Conservation (phyloP, 305 asterid genomes). For the Solanum chacoense region DNA sequence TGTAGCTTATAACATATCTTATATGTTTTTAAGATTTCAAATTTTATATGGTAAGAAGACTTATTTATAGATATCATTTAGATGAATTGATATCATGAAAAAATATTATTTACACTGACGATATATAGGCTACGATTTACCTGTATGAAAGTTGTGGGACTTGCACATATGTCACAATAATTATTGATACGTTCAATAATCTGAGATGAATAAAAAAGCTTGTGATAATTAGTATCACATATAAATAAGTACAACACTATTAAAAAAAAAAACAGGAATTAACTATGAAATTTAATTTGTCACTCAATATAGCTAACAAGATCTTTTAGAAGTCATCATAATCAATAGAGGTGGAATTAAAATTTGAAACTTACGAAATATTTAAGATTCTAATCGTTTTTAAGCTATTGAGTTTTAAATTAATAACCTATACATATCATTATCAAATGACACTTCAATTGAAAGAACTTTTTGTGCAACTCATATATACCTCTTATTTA, state of each 20-base stretch:
- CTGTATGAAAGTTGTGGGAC: constrained; percentile 34
- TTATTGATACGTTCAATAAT: constrained; percentile 22
- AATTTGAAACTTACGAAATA: neutral
- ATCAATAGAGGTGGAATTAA: neutral
- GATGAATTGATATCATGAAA: neutral
- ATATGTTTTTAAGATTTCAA: neutral
- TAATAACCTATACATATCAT: neutral
- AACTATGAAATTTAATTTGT: neutral
- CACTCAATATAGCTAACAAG: neutral
- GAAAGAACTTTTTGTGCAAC: neutral
- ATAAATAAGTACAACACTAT: neutral
- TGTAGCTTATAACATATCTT: neutral
- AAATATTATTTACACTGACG: neutral
- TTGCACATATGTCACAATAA: constrained; percentile 22
- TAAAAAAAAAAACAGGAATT: neutral
- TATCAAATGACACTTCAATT: neutral
- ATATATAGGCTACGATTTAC: neutral
- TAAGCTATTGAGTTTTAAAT: neutral
- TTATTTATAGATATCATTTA: neutral
- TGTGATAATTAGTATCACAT: neutral
- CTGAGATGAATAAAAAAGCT: constrained; percentile 1
- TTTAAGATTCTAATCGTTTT: neutral
- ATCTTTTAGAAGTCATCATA: neutral
- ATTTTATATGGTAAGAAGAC: neutral
- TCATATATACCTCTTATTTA: neutral